Base-by-base conservation (phyloP, 257 asterid genomes). In the Mentha longifolia region DNA sequence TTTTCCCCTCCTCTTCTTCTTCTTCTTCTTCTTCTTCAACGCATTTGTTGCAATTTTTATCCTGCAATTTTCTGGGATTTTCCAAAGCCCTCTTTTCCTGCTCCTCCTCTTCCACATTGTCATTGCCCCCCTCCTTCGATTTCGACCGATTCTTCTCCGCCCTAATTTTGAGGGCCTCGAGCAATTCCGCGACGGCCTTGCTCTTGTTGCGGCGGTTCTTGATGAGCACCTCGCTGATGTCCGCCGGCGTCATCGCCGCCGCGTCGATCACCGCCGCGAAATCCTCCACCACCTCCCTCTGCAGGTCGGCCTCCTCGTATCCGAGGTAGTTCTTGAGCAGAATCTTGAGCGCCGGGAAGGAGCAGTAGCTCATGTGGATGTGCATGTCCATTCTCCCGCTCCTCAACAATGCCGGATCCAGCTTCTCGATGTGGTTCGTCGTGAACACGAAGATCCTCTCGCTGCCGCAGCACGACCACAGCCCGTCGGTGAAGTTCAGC, bases 321-420 rank as follows among this genome's bases (percentile, higher is more conserved):
- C 88, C 97, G 74, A 94, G 57, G 25, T 91, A 94, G 69, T 91
- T 94, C 86, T 82, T 89, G 65, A 94, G 20, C 25, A 91, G 85
- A 43, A 94, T 91, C 77, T 79, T 85, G 73, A 94, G 68, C 0
- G 96, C 79, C 0, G 88, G 83, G 8, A 82, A 86, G 1, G 93
- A 78, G 30, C 95, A 91, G 64, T 83, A 88, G 68, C 95, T 87
- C 99, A 94, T 93, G 85, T 77, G 85, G 22, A 94, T 78, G 47
- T 91, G 99, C 98, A 89, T 91, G 87, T 94, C 99, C 99, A 94
- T 94, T 50, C 99, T 75, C 30, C 99, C 99, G 9, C 96, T 76
- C 86, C 99, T 85, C 77, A 94, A 15, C 87, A 94, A 50, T 15
- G 99, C 98, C 3, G 98, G 95, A 77, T 94, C 99, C 3, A 94